These are phyloP conservation scores for Kwoniella europaea DNA, from an alignment of 768 basidiomycete genomes.

Conservation along the genomic window DNA sequence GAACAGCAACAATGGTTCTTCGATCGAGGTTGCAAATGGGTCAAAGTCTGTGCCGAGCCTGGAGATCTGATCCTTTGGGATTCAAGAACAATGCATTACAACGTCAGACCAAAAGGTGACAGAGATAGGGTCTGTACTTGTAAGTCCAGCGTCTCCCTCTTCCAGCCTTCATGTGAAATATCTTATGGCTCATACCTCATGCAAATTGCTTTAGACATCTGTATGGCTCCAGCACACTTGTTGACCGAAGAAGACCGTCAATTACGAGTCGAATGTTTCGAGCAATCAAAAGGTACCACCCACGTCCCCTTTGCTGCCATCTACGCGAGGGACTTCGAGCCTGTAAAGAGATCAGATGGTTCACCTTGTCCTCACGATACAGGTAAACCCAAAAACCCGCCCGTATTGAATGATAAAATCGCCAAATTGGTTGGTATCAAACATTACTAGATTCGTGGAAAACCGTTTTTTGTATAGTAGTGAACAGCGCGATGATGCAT, in stretches of 20 bases:
- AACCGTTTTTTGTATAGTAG: neutral
- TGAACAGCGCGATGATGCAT: neutral
- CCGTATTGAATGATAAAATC: constrained; percentile 12
- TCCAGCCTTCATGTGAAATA: neutral
- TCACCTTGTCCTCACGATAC: constrained; percentile 31
- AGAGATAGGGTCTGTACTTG: constrained; percentile 45
- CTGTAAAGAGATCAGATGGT: constrained; percentile 25
- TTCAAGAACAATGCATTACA: constrained; percentile 44
- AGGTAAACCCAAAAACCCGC: constrained; percentile 23
- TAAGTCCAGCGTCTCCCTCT: constrained; percentile 6
- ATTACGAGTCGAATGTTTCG: constrained; percentile 27
- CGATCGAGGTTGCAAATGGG: constrained; percentile 47
- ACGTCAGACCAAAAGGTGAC: constrained; percentile 36
- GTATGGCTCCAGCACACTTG: constrained; percentile 40
- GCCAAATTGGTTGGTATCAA: constrained; percentile 26
- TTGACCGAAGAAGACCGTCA: constrained; percentile 40
- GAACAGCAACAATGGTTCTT: constrained; percentile 48
- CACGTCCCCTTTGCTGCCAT: constrained; percentile 34
- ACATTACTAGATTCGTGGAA: constrained; percentile 19
- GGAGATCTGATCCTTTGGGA: constrained; percentile 57
- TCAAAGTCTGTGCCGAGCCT: constrained; percentile 48
- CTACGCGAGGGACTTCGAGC: constrained; percentile 26
- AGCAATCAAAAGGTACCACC: constrained; percentile 26
- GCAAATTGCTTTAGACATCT: constrained; percentile 33
- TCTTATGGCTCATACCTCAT: neutral